A percentile compares a stretch with the other conserved stretches of the same genome.
These are phyloP conservation scores for Coemansia sp. DNA, from an alignment of 192 early-diverging fungal genomes.

Conservation along the genomic window DNA sequence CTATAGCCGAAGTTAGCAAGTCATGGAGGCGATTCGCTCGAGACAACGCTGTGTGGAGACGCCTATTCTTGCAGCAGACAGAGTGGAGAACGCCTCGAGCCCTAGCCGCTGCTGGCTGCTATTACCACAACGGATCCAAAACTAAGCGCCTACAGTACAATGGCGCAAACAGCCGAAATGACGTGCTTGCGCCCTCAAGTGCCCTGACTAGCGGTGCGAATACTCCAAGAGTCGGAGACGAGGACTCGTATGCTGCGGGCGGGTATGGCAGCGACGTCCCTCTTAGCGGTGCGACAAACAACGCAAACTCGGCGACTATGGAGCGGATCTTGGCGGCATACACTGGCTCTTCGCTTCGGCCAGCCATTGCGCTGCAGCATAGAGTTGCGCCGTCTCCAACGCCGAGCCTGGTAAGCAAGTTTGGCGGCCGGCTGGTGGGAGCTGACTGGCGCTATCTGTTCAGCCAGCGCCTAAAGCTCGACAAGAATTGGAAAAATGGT, in stretches of 20 bases:
- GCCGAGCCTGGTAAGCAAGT: slow-evolving; percentile 10
- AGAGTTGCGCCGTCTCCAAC: slow-evolving; percentile 52
- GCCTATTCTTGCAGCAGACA: slow-evolving; percentile 60
- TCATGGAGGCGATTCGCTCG: slow-evolving; percentile 67
- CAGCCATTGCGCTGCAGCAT: slow-evolving; percentile 49
- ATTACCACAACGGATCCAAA: slow-evolving; percentile 6
- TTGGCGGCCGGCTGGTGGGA: slow-evolving; percentile 13
- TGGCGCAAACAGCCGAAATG: slow-evolving; percentile 3
- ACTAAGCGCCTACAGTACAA: neutral
- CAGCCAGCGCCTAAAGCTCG: slow-evolving; percentile 64
- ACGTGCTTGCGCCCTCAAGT: slow-evolving; percentile 2
- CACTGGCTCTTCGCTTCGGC: slow-evolving; percentile 41
- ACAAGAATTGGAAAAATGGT: slow-evolving; percentile 55
- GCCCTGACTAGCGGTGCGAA: slow-evolving; percentile 27
- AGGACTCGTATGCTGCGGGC: neutral
- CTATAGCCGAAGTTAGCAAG: slow-evolving; percentile 64
- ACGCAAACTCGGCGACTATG: slow-evolving; percentile 3
- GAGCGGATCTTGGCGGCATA: slow-evolving; percentile 36
- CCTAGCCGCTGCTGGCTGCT: slow-evolving; percentile 22
- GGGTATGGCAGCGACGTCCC: neutral
- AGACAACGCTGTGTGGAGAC: slow-evolving; percentile 79
- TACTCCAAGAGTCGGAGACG: slow-evolving; percentile 37
- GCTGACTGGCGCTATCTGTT: slow-evolving; percentile 77
- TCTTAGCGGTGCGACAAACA: neutral
- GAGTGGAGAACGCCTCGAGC: slow-evolving; percentile 57